Percentiles rank a stretch among this genome's conserved stretches.
Conservation (phyloP, 2,329 filamentous ascomycete species). For the Sodiomyces alkalinus region DNA sequence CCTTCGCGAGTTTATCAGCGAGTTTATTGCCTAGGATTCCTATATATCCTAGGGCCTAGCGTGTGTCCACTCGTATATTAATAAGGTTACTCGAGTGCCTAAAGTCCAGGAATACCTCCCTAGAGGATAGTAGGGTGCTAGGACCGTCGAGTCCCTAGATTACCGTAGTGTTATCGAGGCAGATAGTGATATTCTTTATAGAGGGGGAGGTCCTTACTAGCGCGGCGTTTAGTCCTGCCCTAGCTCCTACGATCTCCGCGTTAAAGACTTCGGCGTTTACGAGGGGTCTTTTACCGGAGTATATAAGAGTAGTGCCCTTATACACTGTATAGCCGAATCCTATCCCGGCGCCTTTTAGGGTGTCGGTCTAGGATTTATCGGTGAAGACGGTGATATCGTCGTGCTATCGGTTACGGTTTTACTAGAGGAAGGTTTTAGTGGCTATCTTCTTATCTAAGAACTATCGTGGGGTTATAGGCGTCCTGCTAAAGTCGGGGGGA, state of each 20-base stretch:
- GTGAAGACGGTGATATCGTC: constrained; percentile 2
- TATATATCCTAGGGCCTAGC: constrained; percentile 5
- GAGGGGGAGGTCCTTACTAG: constrained; percentile 1
- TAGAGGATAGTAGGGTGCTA: constrained; percentile 6
- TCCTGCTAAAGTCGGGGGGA: too few relatives aligned
- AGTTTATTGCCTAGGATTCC: constrained; percentile 4
- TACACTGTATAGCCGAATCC: constrained; percentile 7
- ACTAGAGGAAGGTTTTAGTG: too few relatives aligned
- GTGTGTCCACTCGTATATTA: background rate
- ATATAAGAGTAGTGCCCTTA: constrained; percentile 1
- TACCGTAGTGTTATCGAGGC: constrained; percentile 8
- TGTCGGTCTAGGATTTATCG: constrained; percentile 2
- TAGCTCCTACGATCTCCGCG: constrained; percentile 5
- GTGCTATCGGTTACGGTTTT: too few relatives aligned
- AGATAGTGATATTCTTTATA: constrained; percentile 5
- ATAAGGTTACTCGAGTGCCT: constrained; percentile 1
- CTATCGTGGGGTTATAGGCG: too few relatives aligned
- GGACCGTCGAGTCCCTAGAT: constrained; percentile 6
- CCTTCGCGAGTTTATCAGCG: constrained; percentile 5
- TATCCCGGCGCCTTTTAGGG: constrained; percentile 2
- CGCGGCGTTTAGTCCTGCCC: constrained; percentile 5
- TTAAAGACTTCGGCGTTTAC: constrained; percentile 8
- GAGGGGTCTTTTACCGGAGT: constrained; percentile 3
- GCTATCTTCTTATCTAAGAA: too few relatives aligned
- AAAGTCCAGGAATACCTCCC: constrained; percentile 7